Evolutionary conservation across 768 basidiomycete genomes (phyloP).

Genomic region (Termitomyces sp.): DNA sequence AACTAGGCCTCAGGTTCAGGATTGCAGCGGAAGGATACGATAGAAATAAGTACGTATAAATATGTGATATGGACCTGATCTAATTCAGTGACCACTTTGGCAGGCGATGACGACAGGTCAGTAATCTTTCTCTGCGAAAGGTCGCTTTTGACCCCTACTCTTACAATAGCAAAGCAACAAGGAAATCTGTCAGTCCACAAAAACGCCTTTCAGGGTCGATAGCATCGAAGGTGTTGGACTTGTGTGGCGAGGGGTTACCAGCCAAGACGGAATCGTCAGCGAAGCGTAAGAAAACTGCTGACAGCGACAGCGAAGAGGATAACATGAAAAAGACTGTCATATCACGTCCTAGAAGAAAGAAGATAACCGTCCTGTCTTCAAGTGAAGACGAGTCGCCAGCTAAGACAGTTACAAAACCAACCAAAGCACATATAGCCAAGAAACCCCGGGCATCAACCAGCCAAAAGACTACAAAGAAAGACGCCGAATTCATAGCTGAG

Average conservation of each 20-base stretch:
- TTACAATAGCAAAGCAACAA: constrained; percentile 1
- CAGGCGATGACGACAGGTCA: neutral
- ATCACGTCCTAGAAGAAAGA: constrained; percentile 9
- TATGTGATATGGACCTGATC: neutral
- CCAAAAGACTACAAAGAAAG: constrained; percentile 17
- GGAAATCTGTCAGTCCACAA: neutral
- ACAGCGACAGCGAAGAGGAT: constrained; percentile 26
- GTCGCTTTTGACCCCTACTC: neutral
- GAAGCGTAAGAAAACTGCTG: constrained; percentile 31
- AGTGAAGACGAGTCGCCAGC: constrained; percentile 25
- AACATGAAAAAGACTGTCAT: neutral
- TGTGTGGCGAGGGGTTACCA: constrained; percentile 18
- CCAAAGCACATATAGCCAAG: constrained; percentile 12
- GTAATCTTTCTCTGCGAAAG: neutral
- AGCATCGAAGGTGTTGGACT: neutral
- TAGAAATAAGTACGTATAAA: constrained; percentile 21
- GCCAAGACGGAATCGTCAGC: constrained; percentile 5
- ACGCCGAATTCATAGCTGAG: constrained; percentile 23
- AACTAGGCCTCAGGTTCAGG: constrained; percentile 6
- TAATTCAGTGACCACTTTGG: neutral
- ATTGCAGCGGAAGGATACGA: constrained; percentile 16
- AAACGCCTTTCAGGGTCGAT: neutral
- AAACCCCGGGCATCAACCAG: constrained; percentile 15
- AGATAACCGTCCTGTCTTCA: constrained; percentile 6
- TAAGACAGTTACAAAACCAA: constrained; percentile 30